A percentile compares a stretch with the other conserved stretches of the same genome.
Evolutionary conservation across 768 basidiomycete species (phyloP).

Genomic region (Butyriboletus loyo): DNA sequence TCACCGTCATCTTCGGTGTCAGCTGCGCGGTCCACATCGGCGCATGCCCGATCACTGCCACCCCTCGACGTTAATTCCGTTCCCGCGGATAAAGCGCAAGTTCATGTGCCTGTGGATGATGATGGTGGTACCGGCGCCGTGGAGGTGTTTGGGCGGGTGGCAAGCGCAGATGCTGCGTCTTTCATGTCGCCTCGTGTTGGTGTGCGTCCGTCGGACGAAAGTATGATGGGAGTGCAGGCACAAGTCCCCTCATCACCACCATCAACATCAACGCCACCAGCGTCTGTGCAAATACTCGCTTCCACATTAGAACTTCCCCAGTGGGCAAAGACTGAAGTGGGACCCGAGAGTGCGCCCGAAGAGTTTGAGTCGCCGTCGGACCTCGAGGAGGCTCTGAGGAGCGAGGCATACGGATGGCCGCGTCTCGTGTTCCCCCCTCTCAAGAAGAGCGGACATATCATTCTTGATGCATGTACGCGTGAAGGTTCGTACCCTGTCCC

Average conservation of each 20-base stretch:
- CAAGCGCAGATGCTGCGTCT: slow-evolving; percentile 14
- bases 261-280: slow-evolving; percentile 15
- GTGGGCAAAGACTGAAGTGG: not conserved
- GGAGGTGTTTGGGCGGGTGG: slow-evolving; percentile 16
- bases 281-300: slow-evolving; percentile 4
- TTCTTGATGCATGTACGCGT: slow-evolving; percentile 82
- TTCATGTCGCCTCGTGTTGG: slow-evolving; percentile 27
- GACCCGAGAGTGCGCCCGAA: slow-evolving; percentile 4
- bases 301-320: slow-evolving; percentile 6
- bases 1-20: slow-evolving; percentile 23
- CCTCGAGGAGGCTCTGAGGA: slow-evolving; percentile 54
- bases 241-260: slow-evolving; percentile 1
- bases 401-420: slow-evolving; percentile 86
- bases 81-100: slow-evolving; percentile 20
- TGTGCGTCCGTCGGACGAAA: slow-evolving; percentile 13
- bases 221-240: slow-evolving; percentile 11
- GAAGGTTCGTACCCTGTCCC: slow-evolving; percentile 52
- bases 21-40: slow-evolving; percentile 4
- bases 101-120: slow-evolving; percentile 19
- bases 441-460: slow-evolving; percentile 88
- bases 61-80: slow-evolving; percentile 18
- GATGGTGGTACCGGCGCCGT: slow-evolving; percentile 17
- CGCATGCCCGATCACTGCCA: slow-evolving; percentile 13
- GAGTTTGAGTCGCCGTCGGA: slow-evolving; percentile 28
- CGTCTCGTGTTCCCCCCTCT: slow-evolving; percentile 89